Base-by-base conservation (phyloP, 2,329 filamentous ascomycete genomes). In the Huntiella moniliformis region DNA sequence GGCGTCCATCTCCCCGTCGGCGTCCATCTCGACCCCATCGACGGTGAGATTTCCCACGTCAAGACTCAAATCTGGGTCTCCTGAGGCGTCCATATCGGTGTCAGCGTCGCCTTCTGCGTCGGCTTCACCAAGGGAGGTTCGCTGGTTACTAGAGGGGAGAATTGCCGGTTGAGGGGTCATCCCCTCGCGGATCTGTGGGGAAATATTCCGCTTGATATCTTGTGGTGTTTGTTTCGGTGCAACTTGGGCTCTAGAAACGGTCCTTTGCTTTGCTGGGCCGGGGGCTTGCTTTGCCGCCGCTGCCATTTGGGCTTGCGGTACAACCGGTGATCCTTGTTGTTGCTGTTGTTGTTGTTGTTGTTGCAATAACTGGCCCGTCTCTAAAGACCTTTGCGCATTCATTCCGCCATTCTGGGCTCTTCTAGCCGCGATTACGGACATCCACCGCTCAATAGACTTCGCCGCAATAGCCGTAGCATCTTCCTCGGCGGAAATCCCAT, bases 371-470 rank as follows among this genome's bases (percentile, higher is more conserved):
- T 51, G 54, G 49, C 53, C 33, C 13, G 63, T 61, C 13, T 67
- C 65, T 10, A 77, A 56, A 2, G 67, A 53, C 38, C 63, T 64
- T 52, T 78, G 74, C 2, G 64, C 62, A 42, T 59, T 59, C 60
- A 76, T 64, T 13, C 71, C 69, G 12, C 51, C 52, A n/a, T 54
- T 54, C 3, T 60, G 57, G 4, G 60, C 61, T 36, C 71, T 64
- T 2, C 66, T 62, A 4, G 70, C 66, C n/a, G 65, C 60, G 10
- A 79, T 69, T 12, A 78, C 71, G 4, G 61, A 63, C 58, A 75
- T 79, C 75, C 75, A 79, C 28, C 73, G 64, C 38, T 71, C 67
- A 48, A 79, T 75, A 2, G 68, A 67, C n/a, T 63, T 61, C 5
- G 68, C 60, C 4, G 77, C 66, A 34, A 73, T 55, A 0, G 66